phyloP scores from a whole-genome alignment of 1,284 basidiomycete genomes.

The Fomes fomentarius region DNA sequence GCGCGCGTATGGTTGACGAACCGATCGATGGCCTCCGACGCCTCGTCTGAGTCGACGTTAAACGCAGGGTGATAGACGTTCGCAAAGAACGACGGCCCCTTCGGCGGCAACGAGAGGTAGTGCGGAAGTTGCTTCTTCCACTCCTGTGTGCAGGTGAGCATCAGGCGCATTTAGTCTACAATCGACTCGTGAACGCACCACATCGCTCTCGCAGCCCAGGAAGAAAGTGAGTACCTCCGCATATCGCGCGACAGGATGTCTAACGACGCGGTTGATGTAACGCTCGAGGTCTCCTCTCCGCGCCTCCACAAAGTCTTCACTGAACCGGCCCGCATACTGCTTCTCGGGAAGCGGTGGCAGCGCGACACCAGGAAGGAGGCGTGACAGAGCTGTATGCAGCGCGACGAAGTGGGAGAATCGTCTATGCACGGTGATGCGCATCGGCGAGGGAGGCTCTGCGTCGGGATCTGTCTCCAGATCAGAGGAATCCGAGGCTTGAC shows the following conservation, averaged over 20 bases:
- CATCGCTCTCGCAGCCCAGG: conserved; percentile 72
- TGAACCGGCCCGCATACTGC: conserved; percentile 81
- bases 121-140: conserved; percentile 70
- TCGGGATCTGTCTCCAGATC: conserved; percentile 27
- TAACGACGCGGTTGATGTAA: conserved; percentile 70
- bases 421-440: conserved; percentile 72
- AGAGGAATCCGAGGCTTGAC: conserved; percentile 27
- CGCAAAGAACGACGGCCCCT: conserved; percentile 75
- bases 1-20: conserved; percentile 70
- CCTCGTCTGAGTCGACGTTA: conserved; percentile 77
- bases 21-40: conserved; percentile 53
- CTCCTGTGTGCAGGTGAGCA: conserved; percentile 47
- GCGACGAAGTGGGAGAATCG: conserved; percentile 86
- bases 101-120: conserved; percentile 60
- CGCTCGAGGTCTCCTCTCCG: conserved; percentile 79
- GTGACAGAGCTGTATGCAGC: conserved; percentile 69
- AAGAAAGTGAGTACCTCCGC: conserved; percentile 85
- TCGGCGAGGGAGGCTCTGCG: conserved; percentile 39
- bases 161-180: too few species aligned
- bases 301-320: conserved; percentile 80
- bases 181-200: conserved; percentile 44
- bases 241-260: conserved; percentile 81
- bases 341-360: conserved; percentile 85
- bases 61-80: conserved; percentile 84
- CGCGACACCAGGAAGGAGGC: conserved; percentile 73